Base-by-base conservation (phyloP, 2,329 filamentous ascomycete species). In the Trematosphaeria pertusa region DNA sequence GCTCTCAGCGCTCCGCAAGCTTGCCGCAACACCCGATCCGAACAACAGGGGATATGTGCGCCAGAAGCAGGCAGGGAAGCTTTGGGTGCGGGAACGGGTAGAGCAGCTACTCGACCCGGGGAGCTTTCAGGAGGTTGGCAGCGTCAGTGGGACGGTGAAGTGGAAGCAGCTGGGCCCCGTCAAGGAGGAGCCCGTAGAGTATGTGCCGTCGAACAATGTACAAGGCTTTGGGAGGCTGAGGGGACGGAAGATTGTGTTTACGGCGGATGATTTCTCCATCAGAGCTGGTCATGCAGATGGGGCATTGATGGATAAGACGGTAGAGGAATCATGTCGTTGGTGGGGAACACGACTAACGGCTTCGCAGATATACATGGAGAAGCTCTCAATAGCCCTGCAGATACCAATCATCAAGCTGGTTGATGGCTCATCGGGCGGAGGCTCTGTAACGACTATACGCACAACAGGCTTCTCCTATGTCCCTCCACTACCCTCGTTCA, bases 271-370 rank as follows among this genome's bases (percentile, higher is more conserved):
- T 61, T 87, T 86, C 54, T 81, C 78, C 1, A 79, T 87, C 20
- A 73, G 84, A 5, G 82, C 83, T 20, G 84, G 84, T 1, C 84
- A 87, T 72, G 83, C 84, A 0, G 84, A 87, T 67, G 84, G 84
- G 0, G 75, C 82, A 11, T 72, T 82, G 24, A 74, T 80, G 61
- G 80, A 77, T 34, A 85, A 84, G 67, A 86, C 82, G 1, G 59
- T 69, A 52, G 7, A 28, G 7, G 4, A 2, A 11, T 17, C 5
- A 5, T 11, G 24, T 9, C 3, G 3, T 0, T 9, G 11, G 2
- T 2, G 26, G 3, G 11, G 34, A 5, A 11, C 11, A 24, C 14
- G 5, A 21, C 61, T 69, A n/a, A 70, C 22, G 3, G 4, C 3
- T n/a, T n/a, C n/a, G 7, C 31, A 71, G 68, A 66, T 83, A 17